These are phyloP conservation scores for Ramularia collo-cygni DNA, from an alignment of 2,329 filamentous ascomycete genomes.

Conservation along the genomic window DNA sequence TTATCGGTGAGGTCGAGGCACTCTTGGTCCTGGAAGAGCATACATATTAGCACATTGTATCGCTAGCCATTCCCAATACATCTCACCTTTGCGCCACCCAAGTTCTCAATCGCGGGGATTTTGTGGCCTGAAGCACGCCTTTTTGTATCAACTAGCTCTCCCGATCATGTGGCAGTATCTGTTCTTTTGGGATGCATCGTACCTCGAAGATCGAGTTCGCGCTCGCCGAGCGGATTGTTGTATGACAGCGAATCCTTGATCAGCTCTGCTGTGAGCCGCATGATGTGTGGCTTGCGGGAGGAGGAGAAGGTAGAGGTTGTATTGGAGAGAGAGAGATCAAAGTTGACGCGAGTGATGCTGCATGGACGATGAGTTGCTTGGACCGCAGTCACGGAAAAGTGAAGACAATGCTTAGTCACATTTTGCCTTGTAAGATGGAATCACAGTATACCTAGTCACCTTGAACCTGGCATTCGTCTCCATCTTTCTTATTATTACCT, in stretches of 20 bases:
- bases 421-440: too few relatives aligned
- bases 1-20: slow-evolving; percentile 98
- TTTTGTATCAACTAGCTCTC: slow-evolving; percentile 37
- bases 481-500: too few relatives aligned
- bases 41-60: slow-evolving; percentile 4
- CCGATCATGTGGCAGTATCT: slow-evolving; percentile 74
- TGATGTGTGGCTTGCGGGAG: slow-evolving; percentile 37
- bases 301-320: background rate
- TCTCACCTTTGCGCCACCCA: slow-evolving; percentile 86
- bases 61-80: slow-evolving; percentile 1
- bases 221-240: slow-evolving; percentile 97
- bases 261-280: slow-evolving; percentile 94
- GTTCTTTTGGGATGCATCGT: slow-evolving; percentile 69
- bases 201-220: slow-evolving; percentile 99
- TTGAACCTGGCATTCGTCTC: too few relatives aligned
- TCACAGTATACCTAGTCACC: too few relatives aligned
- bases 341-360: slow-evolving; percentile 2
- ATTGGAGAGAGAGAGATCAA: too few relatives aligned
- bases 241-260: slow-evolving; percentile 94
- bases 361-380: too few relatives aligned
- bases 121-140: slow-evolving; percentile 72
- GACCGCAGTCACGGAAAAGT: too few relatives aligned
- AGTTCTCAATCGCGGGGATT: slow-evolving; percentile 94
- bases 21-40: slow-evolving; percentile 67
- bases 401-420: too few relatives aligned